A percentile compares a stretch with the other conserved stretches of the same genome.
phyloP scores from a whole-genome alignment of 2,329 filamentous ascomycete species.

The Escovopsis sp. region DNA sequence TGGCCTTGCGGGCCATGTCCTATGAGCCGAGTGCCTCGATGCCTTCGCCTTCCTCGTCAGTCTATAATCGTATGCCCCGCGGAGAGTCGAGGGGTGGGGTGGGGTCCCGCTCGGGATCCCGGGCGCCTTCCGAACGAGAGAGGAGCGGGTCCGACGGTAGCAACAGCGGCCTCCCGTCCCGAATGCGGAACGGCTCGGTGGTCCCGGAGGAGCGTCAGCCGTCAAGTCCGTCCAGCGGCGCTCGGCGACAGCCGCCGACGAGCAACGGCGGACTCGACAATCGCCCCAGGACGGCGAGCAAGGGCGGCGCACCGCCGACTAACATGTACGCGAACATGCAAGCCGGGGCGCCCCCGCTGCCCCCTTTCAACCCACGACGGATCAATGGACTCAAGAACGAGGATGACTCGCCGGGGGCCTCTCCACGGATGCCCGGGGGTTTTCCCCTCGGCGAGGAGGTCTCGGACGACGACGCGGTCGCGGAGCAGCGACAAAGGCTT shows the following conservation, averaged over 20 bases:
- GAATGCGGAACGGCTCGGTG: conserved; percentile 19
- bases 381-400: conserved; percentile 24
- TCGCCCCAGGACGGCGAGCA: conserved; percentile 23
- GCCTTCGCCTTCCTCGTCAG: conserved; percentile 15
- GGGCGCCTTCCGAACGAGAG: conserved; percentile 28
- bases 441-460: conserved; percentile 10
- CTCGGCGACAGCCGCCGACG: conserved; percentile 5
- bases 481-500: conserved; percentile 20
- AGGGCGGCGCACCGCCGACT: conserved; percentile 23
- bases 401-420: conserved; percentile 14
- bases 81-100: conserved; percentile 23
- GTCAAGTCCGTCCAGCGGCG: conserved; percentile 4
- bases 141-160: conserved; percentile 41
- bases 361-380: conserved; percentile 43
- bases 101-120: conserved; percentile 15
- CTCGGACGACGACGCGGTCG: conserved; percentile 25
- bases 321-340: conserved; percentile 18
- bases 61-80: conserved; percentile 29
- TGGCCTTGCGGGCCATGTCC: conserved; percentile 22
- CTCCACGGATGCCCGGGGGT: conserved; percentile 7
- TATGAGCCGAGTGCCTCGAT: conserved; percentile 28
- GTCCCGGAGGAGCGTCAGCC: conserved; percentile 14
- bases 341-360: conserved; percentile 31
- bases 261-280: conserved; percentile 5
- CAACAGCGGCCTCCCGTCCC: conserved; percentile 24